Conservation (phyloP, 495 filamentous ascomycete genomes). For the Talaromyces proteolyticus region DNA sequence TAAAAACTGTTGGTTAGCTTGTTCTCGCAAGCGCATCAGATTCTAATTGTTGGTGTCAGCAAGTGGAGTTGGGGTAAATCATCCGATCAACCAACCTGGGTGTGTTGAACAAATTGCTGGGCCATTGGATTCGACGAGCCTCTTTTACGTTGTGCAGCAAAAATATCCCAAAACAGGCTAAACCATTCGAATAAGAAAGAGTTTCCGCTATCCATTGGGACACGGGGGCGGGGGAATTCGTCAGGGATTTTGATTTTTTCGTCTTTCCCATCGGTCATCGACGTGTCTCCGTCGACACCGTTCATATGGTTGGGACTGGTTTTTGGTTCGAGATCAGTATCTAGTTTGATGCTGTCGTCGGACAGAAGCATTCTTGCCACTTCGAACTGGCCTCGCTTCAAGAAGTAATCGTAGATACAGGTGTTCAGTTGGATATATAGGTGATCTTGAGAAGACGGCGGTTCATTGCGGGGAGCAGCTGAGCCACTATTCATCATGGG, state of each 20-base stretch:
- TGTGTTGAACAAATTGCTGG: constrained; percentile 67
- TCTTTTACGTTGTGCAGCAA: constrained; percentile 65
- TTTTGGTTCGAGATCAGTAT: constrained; percentile 56
- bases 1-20: constrained; percentile 59
- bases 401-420: constrained; percentile 96
- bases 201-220: constrained; percentile 55
- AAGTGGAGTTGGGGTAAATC: background rate
- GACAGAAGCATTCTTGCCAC: constrained; percentile 66
- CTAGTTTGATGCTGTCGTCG: constrained; percentile 39
- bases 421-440: constrained; percentile 87
- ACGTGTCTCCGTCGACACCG: constrained; percentile 71
- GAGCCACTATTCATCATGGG: constrained; percentile 70
- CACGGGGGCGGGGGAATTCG: constrained; percentile 70
- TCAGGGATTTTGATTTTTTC: constrained; percentile 65
- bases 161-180: constrained; percentile 94
- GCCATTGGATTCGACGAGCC: constrained; percentile 41
- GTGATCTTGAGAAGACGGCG: constrained; percentile 36
- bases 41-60: no score
- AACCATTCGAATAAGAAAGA: constrained; percentile 95
- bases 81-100: constrained; percentile 54
- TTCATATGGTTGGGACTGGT: constrained; percentile 56
- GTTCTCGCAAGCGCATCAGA: constrained; percentile 36
- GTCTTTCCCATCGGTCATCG: constrained; percentile 80
- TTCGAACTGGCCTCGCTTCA: constrained; percentile 74
- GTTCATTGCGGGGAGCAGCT: constrained; percentile 41